phyloP scores from a whole-genome alignment of 768 basidiomycete species.

The Brasilioporus rufonigricans region DNA sequence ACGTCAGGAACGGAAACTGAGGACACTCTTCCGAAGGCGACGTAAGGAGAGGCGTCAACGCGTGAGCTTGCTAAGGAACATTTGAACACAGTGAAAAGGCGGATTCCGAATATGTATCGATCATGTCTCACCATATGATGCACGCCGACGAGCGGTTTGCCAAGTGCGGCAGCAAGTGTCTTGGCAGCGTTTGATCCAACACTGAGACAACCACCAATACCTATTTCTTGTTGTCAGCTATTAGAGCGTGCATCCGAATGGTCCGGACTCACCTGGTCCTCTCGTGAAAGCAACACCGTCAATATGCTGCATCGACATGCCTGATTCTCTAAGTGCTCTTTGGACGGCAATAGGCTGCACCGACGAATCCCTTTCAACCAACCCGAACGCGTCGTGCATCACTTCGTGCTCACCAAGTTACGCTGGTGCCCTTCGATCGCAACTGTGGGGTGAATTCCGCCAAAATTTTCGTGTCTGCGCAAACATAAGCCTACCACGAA shows the following conservation, averaged over 20 bases:
- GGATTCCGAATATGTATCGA: neutral
- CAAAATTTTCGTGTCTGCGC: slow-evolving; percentile 32
- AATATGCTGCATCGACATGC: slow-evolving; percentile 55
- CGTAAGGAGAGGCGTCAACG: slow-evolving; percentile 77
- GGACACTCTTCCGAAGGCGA: slow-evolving; percentile 41
- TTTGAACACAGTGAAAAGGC: neutral
- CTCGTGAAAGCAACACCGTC: slow-evolving; percentile 91
- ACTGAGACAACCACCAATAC: slow-evolving; percentile 78
- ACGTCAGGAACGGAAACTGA: slow-evolving; percentile 81
- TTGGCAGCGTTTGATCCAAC: slow-evolving; percentile 84
- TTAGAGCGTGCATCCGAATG: neutral
- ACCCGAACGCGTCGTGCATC: neutral
- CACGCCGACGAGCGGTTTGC: slow-evolving; percentile 83
- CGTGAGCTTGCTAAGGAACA: slow-evolving; percentile 80
- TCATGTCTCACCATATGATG: slow-evolving; percentile 82
- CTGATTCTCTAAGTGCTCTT: slow-evolving; percentile 65
- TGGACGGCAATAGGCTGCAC: slow-evolving; percentile 70
- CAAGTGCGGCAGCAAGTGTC: slow-evolving; percentile 70
- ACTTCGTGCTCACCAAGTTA: slow-evolving; percentile 55
- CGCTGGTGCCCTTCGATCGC: slow-evolving; percentile 78
- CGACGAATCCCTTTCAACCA: neutral
- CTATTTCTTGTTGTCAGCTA: slow-evolving; percentile 31
- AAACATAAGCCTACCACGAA: neutral
- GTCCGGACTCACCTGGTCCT: slow-evolving; percentile 60
- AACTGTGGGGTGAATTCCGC: slow-evolving; percentile 76